A percentile compares a stretch with the other conserved stretches of the same genome.
Evolutionary conservation across 345 rosid genomes (phyloP).

Genomic region (Populus ilicifolia): DNA sequence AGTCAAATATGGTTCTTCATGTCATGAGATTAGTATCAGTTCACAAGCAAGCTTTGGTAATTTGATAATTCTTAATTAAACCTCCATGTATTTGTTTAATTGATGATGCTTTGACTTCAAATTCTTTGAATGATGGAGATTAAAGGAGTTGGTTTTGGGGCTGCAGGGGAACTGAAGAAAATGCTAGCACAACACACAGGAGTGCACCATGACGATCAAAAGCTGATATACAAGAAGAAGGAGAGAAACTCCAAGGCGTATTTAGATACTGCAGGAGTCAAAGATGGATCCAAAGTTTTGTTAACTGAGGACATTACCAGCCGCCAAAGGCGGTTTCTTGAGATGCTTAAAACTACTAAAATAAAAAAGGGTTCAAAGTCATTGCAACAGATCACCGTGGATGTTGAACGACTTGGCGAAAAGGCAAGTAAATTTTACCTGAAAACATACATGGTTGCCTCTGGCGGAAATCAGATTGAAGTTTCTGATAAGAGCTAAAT

Average conservation of each 20-base stretch:
- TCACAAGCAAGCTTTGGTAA: conserved; percentile 30
- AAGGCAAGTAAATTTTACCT: conserved; percentile 11
- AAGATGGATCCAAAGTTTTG: conserved; percentile 25
- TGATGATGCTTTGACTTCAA: background rate
- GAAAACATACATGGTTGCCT: background rate
- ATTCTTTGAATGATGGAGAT: background rate
- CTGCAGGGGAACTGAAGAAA: conserved; percentile 33
- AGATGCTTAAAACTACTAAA: conserved; percentile 23
- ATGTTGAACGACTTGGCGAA: conserved; percentile 18
- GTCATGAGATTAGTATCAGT: conserved; percentile 21
- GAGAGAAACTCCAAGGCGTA: conserved; percentile 29
- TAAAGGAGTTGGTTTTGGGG: background rate
- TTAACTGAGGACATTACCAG: conserved; percentile 24
- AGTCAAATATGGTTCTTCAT: conserved; percentile 17
- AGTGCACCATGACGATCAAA: conserved; percentile 28
- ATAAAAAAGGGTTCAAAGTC: conserved; percentile 19
- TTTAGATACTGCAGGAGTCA: conserved; percentile 23
- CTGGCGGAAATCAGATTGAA: background rate
- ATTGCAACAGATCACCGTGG: conserved; percentile 16
- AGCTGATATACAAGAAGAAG: conserved; percentile 26
- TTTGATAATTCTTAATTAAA: background rate
- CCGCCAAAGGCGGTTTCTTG: conserved; percentile 28
- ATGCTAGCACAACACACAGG: conserved; percentile 19
- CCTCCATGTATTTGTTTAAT: background rate
- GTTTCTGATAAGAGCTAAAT: background rate